phyloP scores from a whole-genome alignment of 1,284 basidiomycete species.

The Rhodotorula sp. region DNA sequence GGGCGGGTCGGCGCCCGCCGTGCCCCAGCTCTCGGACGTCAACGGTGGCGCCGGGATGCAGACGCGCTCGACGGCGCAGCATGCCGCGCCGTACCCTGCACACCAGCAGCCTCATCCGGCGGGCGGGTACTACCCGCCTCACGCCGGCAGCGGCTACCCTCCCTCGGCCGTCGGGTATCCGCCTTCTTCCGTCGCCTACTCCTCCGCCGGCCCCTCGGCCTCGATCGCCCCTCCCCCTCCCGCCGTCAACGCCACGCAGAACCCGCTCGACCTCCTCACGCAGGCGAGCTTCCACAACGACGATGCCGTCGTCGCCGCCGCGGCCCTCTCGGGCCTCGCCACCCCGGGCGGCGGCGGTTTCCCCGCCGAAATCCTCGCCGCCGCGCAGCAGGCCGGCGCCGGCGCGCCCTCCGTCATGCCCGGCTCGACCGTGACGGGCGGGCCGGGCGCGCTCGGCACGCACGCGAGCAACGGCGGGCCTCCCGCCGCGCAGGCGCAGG shows the following conservation, averaged over 20 bases:
- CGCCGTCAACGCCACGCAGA: conserved; percentile 30
- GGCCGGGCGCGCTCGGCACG: background rate
- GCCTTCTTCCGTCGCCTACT: background rate
- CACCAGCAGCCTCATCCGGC: background rate
- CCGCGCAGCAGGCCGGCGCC: conserved; percentile 11
- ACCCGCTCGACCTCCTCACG: conserved; percentile 49
- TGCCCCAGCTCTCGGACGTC: background rate
- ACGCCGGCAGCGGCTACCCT: no score
- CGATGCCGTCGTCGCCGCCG: conserved; percentile 41
- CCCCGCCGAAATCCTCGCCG: conserved; percentile 24
- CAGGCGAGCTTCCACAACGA: conserved; percentile 39
- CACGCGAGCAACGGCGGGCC: background rate
- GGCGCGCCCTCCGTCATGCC: conserved; percentile 14
- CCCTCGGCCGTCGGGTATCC: background rate
- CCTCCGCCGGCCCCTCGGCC: conserved; percentile 49
- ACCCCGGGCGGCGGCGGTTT: conserved; percentile 33
- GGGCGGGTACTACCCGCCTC: background rate
- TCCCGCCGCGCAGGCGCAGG: background rate
- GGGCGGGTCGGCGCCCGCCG: conserved; percentile 1
- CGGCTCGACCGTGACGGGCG: conserved; percentile 5
- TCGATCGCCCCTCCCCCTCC: conserved; percentile 49
- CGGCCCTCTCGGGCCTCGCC: conserved; percentile 46
- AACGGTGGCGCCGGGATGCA: background rate
- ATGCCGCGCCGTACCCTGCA: background rate
- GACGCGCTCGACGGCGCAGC: background rate